phyloP scores from a whole-genome alignment of 176 grass and related monocot genomes.

The Zea mays region DNA sequence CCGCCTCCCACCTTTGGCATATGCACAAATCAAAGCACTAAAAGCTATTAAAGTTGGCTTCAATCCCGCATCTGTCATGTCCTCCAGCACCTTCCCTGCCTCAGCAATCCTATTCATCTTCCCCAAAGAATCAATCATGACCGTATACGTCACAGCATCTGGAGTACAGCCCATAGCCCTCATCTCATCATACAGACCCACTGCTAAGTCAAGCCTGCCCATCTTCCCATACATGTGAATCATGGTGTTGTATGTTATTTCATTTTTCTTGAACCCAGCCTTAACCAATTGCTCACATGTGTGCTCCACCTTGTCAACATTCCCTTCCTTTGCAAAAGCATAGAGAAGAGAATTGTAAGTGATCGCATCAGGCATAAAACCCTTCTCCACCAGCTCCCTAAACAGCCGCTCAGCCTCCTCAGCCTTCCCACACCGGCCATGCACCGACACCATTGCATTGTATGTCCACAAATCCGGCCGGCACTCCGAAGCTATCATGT shows the following conservation, averaged over 20 bases:
- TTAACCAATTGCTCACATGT: constrained; percentile 72
- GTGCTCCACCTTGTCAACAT: constrained; percentile 63
- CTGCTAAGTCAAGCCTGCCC: constrained; percentile 66
- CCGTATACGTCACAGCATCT: constrained; percentile 85
- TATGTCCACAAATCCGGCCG: constrained; percentile 90
- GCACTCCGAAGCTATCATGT: constrained; percentile 72
- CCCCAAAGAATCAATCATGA: constrained; percentile 86
- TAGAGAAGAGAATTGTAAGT: constrained; percentile 84
- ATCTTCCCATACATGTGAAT: constrained; percentile 93
- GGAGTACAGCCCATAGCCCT: constrained; percentile 64
- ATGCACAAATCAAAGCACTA: constrained; percentile 84
- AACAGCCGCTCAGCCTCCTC: constrained; percentile 64
- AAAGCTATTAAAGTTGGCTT: constrained; percentile 78
- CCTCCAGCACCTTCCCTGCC: constrained; percentile 69
- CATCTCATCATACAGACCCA: constrained; percentile 85
- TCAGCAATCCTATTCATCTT: constrained; percentile 80
- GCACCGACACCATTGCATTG: constrained; percentile 79
- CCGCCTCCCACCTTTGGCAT: constrained; percentile 77
- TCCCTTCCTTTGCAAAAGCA: constrained; percentile 73
- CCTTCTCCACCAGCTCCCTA: constrained; percentile 61
- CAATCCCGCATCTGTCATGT: constrained; percentile 74
- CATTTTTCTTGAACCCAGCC: constrained; percentile 82
- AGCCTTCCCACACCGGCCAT: constrained; percentile 62
- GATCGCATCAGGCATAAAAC: constrained; percentile 76
- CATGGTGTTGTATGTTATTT: constrained; percentile 91